Percentiles rank a stretch among this genome's conserved stretches.
These are phyloP conservation scores for Pseudopithomyces maydicus DNA, from an alignment of 2,329 filamentous ascomycete species.

Conservation along the genomic window DNA sequence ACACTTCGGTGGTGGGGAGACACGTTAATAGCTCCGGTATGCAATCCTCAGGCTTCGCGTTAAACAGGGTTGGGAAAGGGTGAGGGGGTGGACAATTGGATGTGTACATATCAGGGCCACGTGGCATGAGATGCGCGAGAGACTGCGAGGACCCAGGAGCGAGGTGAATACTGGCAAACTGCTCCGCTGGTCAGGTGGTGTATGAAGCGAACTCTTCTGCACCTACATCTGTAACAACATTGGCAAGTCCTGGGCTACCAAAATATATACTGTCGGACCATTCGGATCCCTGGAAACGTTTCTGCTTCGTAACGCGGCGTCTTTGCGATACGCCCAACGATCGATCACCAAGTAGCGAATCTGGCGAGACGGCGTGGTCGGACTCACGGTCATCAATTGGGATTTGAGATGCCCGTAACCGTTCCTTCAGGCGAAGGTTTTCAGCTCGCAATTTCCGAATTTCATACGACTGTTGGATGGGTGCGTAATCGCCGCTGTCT, in stretches of 20 bases:
- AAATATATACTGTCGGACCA: constrained; percentile 55
- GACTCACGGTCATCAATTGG: constrained; percentile 47
- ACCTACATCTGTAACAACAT: constrained; percentile 52
- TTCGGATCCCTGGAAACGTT: constrained; percentile 47
- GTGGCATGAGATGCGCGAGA: constrained; percentile 51
- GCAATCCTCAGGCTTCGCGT: constrained; percentile 38
- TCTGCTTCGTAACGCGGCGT: constrained; percentile 34
- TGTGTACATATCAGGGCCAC: constrained; percentile 50
- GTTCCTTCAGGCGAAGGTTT: constrained; percentile 52
- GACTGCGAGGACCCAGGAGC: constrained; percentile 40
- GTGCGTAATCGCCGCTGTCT: constrained; percentile 53
- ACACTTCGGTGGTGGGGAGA: constrained; percentile 46
- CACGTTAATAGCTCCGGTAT: constrained; percentile 44
- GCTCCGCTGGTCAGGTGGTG: constrained; percentile 18
- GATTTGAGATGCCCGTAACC: constrained; percentile 40
- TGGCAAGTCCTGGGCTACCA: constrained; percentile 55
- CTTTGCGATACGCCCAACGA: constrained; percentile 24
- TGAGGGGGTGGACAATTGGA: constrained; percentile 43
- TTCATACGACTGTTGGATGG: constrained; percentile 55
- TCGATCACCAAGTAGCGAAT: constrained; percentile 26
- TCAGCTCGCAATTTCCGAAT: constrained; percentile 53
- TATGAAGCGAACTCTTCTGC: constrained; percentile 1
- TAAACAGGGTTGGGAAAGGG: constrained; percentile 53
- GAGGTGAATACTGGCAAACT: constrained; percentile 52
- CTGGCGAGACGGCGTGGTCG: constrained; percentile 26